phyloP scores from a whole-genome alignment of 2,329 filamentous ascomycete genomes.

The Alternaria tenuissima region DNA sequence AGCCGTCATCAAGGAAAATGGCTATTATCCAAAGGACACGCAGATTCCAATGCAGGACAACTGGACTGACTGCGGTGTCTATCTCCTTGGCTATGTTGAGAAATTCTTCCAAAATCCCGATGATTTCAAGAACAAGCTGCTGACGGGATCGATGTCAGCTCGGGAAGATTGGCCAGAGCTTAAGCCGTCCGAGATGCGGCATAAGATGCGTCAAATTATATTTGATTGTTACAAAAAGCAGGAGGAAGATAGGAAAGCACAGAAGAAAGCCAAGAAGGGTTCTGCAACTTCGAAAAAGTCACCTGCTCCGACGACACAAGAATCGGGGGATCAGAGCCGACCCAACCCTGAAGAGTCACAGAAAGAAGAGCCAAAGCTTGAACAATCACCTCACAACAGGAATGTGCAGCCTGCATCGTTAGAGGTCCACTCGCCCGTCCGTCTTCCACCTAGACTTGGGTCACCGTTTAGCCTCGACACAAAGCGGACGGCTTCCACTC shows the following conservation, averaged over 20 bases:
- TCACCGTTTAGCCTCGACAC: constrained; percentile 19
- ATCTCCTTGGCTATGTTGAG: constrained; percentile 82
- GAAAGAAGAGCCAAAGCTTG: not conserved
- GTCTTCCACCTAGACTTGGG: constrained; percentile 13
- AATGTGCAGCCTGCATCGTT: not conserved
- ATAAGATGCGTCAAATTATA: constrained; percentile 71
- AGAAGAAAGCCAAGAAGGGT: constrained; percentile 26
- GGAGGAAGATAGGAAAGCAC: constrained; percentile 15
- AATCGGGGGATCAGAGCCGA: not conserved
- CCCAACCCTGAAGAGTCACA: not conserved
- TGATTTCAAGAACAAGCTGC: constrained; percentile 70
- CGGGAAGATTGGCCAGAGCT: constrained; percentile 63
- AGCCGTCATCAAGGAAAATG: constrained; percentile 57
- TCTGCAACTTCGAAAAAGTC: not conserved
- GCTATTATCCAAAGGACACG: constrained; percentile 70
- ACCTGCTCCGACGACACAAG: not conserved
- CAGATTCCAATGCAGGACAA: constrained; percentile 83
- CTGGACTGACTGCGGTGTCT: constrained; percentile 88
- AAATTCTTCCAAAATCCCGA: constrained; percentile 81
- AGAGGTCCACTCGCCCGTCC: not conserved
- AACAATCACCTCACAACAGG: not conserved
- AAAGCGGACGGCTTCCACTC: not conserved
- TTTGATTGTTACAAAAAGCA: constrained; percentile 67
- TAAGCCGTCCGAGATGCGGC: constrained; percentile 66
- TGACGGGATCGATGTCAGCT: constrained; percentile 70